Base-by-base conservation (phyloP, 768 basidiomycete species). In the Lactarius hatsudake region DNA sequence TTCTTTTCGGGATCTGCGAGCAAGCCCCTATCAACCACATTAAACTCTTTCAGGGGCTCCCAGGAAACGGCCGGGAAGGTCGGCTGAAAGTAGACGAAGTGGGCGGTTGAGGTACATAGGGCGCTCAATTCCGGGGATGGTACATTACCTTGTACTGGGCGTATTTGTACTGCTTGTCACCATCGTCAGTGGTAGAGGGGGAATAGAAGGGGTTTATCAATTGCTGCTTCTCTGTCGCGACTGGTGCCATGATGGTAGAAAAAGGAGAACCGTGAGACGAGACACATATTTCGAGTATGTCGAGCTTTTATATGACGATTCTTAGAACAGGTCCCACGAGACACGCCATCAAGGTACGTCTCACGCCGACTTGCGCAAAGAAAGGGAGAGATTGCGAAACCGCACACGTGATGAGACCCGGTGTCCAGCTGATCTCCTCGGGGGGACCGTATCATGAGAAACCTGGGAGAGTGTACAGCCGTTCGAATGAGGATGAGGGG, bases 1-100 rank as follows among this genome's bases (percentile, higher is more conserved):
- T 83, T 84, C 79, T 93, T 93, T 69, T 81, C 79, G 0, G 86
- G 84, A 72, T 92, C 90, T 8, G 91, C 91, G 56, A 78, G 79
- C n/a, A 83, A 76, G 10, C 82, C 92, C 36, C 88, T 86, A 61
- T 93, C 90, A 23, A 79, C 81, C 45, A 91, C 86, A n/a, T 79
- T 70, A 5, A 86, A 60, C 63, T 86, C 83, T 62, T 76, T 74
- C 66, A 91, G 79, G 48, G 90, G 88, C 68, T 83, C 83, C 87
- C 88, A 91, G 45, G 82, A 74, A 15, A 90, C 63, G 55, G 83
- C 77, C 7, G 89, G 89, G 74, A 87, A 90, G 63, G 74, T 76
- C 18, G 89, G 89, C 89, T 91, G 70, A 32, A 51, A 9, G 2
- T 1, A 28, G 26, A 28, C 26, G 26, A 1, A 53, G 57, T 42